phyloP scores from a whole-genome alignment of 768 basidiomycete species.

The Mycena amicta region DNA sequence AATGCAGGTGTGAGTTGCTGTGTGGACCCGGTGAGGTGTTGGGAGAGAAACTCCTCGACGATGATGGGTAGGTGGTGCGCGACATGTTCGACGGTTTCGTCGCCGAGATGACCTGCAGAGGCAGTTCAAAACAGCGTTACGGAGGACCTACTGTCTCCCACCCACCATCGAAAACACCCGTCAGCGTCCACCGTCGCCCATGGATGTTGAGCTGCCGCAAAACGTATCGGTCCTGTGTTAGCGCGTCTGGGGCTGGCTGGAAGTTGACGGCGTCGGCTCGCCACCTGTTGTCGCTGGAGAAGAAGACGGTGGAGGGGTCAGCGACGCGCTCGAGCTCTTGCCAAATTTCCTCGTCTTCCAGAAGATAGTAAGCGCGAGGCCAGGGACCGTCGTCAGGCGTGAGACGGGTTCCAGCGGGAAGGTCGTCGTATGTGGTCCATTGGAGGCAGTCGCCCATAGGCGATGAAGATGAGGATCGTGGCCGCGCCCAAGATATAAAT shows the following conservation, averaged over 20 bases:
- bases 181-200: slow-evolving; percentile 63
- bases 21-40: slow-evolving; percentile 42
- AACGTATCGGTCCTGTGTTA: slow-evolving; percentile 67
- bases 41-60: slow-evolving; percentile 57
- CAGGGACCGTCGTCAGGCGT: slow-evolving; percentile 67
- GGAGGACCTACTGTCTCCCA: slow-evolving; percentile 13
- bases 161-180: slow-evolving; percentile 72
- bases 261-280: slow-evolving; percentile 68
- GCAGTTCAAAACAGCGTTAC: slow-evolving; percentile 6
- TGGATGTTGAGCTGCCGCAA: slow-evolving; percentile 57
- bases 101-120: slow-evolving; percentile 62
- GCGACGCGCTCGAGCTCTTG: slow-evolving; percentile 51
- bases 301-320: slow-evolving; percentile 48
- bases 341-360: slow-evolving; percentile 57
- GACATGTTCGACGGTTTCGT: slow-evolving; percentile 70
- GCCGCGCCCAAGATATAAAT: not conserved
- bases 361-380: slow-evolving; percentile 59
- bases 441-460: slow-evolving; percentile 20
- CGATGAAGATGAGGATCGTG: not conserved
- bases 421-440: slow-evolving; percentile 60
- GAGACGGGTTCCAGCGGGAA: slow-evolving; percentile 57
- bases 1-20: slow-evolving; percentile 46
- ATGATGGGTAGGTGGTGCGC: slow-evolving; percentile 70
- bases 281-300: slow-evolving; percentile 36
- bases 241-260: slow-evolving; percentile 56